Conservation (phyloP, 345 rosid genomes). For the Citrus mangshanensis region DNA sequence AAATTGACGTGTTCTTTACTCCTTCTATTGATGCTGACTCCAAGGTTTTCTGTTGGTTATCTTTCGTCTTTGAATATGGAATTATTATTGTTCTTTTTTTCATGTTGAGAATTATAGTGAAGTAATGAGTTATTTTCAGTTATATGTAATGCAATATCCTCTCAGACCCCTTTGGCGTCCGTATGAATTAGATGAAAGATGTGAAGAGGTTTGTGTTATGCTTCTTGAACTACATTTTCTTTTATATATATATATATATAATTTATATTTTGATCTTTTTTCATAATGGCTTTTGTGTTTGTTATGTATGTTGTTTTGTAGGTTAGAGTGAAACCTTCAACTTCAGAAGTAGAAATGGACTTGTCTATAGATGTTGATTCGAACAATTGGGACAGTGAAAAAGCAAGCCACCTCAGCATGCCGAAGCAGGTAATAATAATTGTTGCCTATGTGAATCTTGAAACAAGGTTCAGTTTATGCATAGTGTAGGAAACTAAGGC, state of each 20-base stretch:
- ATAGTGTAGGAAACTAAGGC: background rate
- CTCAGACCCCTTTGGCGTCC: slow-evolving; percentile 86
- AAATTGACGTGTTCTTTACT: slow-evolving; percentile 73
- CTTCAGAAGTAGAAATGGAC: slow-evolving; percentile 65
- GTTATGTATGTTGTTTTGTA: slow-evolving; percentile 21
- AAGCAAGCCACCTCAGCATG: slow-evolving; percentile 32
- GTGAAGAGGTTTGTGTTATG: slow-evolving; percentile 54
- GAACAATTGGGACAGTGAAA: slow-evolving; percentile 43
- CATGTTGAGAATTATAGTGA: background rate
- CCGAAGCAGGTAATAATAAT: slow-evolving; percentile 55
- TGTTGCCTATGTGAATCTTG: slow-evolving; percentile 6
- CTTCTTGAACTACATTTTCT: background rate
- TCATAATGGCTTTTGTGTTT: background rate
- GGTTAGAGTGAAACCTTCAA: slow-evolving; percentile 76
- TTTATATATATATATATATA: background rate
- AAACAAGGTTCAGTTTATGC: background rate
- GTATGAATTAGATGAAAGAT: slow-evolving; percentile 77
- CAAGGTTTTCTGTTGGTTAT: slow-evolving; percentile 33
- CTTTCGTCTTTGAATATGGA: background rate
- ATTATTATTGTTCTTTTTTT: background rate
- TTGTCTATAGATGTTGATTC: slow-evolving; percentile 56
- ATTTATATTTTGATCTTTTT: too few species aligned
- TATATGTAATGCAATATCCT: slow-evolving; percentile 85
- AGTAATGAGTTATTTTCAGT: slow-evolving; percentile 34
- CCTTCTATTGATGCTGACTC: slow-evolving; percentile 49